A percentile compares a stretch with the other conserved stretches of the same genome.
Conservation (phyloP, 805 yeast species). For the Ogataea nitratoaversa region DNA sequence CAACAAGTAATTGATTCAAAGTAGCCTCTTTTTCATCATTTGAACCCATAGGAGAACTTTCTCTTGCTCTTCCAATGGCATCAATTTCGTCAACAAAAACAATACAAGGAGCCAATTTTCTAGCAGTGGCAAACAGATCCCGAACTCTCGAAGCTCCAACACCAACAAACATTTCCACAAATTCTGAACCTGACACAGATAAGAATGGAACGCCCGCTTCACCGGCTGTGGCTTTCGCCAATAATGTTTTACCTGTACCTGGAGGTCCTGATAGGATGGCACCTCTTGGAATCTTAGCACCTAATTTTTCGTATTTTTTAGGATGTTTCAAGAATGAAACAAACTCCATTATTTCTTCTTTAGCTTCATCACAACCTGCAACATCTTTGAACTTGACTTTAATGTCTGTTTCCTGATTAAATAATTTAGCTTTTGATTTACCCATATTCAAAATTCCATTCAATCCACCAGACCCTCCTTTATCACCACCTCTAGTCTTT, state of each 20-base stretch:
- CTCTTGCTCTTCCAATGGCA: slow-evolving; percentile 93
- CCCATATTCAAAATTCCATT: slow-evolving; percentile 84
- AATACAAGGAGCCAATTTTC: slow-evolving; percentile 92
- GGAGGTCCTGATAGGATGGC: slow-evolving; percentile 98
- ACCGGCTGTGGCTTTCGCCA: slow-evolving; percentile 98
- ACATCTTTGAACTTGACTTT: slow-evolving; percentile 89
- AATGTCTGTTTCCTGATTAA: slow-evolving; percentile 88
- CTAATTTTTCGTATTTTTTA: slow-evolving; percentile 80
- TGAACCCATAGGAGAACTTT: slow-evolving; percentile 66
- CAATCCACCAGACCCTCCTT: slow-evolving; percentile 63
- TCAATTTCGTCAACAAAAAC: slow-evolving; percentile 98
- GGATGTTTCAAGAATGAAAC: slow-evolving; percentile 92
- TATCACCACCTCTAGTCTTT: slow-evolving; percentile 38
- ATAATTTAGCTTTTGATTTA: slow-evolving; percentile 83
- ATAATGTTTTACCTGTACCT: slow-evolving; percentile 96
- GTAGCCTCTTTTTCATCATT: slow-evolving; percentile 98
- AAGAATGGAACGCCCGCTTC: slow-evolving; percentile 98
- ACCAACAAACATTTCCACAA: slow-evolving; percentile 98
- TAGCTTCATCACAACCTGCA: slow-evolving; percentile 96
- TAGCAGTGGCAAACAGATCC: slow-evolving; percentile 86
- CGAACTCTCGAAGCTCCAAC: slow-evolving; percentile 98
- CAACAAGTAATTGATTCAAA: slow-evolving; percentile 89
- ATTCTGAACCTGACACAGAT: slow-evolving; percentile 95
- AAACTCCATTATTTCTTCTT: slow-evolving; percentile 96
- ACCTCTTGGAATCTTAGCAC: slow-evolving; percentile 98